A percentile compares a stretch with the other conserved stretches of the same genome.
These are phyloP conservation scores for Circinella minor DNA, from an alignment of 371 early-diverging fungal species.

Conservation along the genomic window DNA sequence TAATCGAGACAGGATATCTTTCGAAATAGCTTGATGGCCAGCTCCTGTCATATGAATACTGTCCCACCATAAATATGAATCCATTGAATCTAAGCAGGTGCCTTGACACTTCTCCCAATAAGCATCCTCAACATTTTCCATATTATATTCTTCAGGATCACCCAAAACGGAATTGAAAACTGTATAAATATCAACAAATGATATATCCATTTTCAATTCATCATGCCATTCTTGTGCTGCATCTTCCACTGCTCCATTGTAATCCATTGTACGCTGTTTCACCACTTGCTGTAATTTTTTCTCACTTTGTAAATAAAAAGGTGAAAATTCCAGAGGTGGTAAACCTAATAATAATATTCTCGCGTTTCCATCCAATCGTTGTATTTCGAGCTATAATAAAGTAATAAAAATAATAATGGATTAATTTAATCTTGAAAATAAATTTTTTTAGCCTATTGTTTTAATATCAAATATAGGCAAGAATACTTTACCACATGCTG, in stretches of 20 bases:
- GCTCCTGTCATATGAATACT: conserved; percentile 42
- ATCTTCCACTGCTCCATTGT: conserved; percentile 46
- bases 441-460: too few relatives aligned
- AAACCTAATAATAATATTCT: conserved; percentile 38
- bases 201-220: conserved; percentile 16
- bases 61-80: conserved; percentile 54
- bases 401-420: not conserved
- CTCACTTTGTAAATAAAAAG: conserved; percentile 25
- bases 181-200: conserved; percentile 35
- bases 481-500: conserved; percentile 17
- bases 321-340: conserved; percentile 48
- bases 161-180: conserved; percentile 39
- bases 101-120: conserved; percentile 55
- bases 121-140: conserved; percentile 45
- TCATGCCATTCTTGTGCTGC: conserved; percentile 28
- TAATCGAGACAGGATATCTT: not conserved
- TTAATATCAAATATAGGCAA: not conserved
- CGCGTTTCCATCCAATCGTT: conserved; percentile 21
- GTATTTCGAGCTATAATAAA: conserved; percentile 23
- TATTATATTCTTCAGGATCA: conserved; percentile 33
- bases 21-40: conserved; percentile 14
- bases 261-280: conserved; percentile 34
- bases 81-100: conserved; percentile 30
- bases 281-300: conserved; percentile 17
- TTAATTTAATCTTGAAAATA: not conserved